Evolutionary conservation across 768 basidiomycete genomes (phyloP), one percentile per base, ranked within the genome.

Genomic region (Termitomyces titanicus): DNA sequence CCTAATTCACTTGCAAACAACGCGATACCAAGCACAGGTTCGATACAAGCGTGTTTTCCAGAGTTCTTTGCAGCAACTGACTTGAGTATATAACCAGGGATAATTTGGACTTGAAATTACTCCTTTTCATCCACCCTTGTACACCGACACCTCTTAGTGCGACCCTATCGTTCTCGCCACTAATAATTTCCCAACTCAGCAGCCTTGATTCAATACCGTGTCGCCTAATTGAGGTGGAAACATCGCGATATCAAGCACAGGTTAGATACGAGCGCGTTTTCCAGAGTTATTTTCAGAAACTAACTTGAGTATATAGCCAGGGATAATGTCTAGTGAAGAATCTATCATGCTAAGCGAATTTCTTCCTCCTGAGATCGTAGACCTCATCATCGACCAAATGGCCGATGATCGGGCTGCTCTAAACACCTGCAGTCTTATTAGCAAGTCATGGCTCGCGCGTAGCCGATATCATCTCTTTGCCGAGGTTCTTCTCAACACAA

Each of bases 371-470:
- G 64, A 65, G 18, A 57, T 65, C 20, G 27, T 56, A 11, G 64
- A 64, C 49, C 35, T 54, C 13, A 54, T 62, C 52, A 62, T 65
- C 33, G 64, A 62, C 55, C 57, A 62, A 44, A n/a, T 64, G n/a
- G 58, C 53, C 18, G 45, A 62, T 34, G 61, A 64, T 18, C 43
- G 55, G 20, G 18, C 15, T 17, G 29, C 61, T 9, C 56, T 65
- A 22, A 17, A 45, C 11, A 18, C 45, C 1, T 65, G 64, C 43
- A 57, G 50, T 31, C 50, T 57, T 2, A 56, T 63, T 5, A 59
- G 52, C 27, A 61, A 57, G 40, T 40, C 59, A 46, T 66, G 57
- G 61, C 24, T 58, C 12, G 40, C 58, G 2, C 37, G 58, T 5
- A 59, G 61, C 31, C 48, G 53, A 2, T 49, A 56, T 25, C 50